Base-by-base conservation (phyloP, 1,284 basidiomycete genomes). In the Trametes pubescens region DNA sequence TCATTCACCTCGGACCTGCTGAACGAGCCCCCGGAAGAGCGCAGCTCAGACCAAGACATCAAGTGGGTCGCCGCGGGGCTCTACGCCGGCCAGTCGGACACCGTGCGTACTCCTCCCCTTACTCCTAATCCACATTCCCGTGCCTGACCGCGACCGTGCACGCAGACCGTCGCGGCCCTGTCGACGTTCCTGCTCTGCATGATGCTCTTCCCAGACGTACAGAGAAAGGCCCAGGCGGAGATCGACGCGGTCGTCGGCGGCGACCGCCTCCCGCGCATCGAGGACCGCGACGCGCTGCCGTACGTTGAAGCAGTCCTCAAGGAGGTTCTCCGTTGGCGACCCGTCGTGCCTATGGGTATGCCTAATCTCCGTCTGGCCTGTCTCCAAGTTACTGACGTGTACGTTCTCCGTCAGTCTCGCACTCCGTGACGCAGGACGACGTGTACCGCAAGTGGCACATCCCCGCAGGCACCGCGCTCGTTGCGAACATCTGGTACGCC, bases 221-320 rank as follows among this genome's bases (percentile, higher is more conserved):
- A 69, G 57, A 35, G 26, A 13, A 65, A 65, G 47, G 70, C 71
- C 8, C 76, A 77, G 34, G 54, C 59, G 8, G 75, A 78, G 62
- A 57, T 76, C 21, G 75, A 77, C 51, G 16, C 46, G 0, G 61
- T 72, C 22, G 48, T 71, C 0, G 66, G 69, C 13, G 35, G 29
- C 40, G 61, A 64, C 21, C 60, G 68, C 24, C 58, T 71, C 21
- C 67, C 65, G 8, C 44, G 58, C n/a, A 68, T 71, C 34, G 51
- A 48, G 16, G 68, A 71, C 43, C 53, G 48, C 2, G 47, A 51
- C 21, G 21, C 16, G 6, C 52, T 70, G 9, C 70, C 69, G 7
- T 70, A 70, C 38, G 55, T 70, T 16, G 40, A 38, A 13, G 69
- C 65, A 1, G 32, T 71, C 24, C 52, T 71, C 32, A 67, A 69